These are phyloP conservation scores for Przewalskia tangutica DNA, from an alignment of 257 asterid species.

Conservation along the genomic window DNA sequence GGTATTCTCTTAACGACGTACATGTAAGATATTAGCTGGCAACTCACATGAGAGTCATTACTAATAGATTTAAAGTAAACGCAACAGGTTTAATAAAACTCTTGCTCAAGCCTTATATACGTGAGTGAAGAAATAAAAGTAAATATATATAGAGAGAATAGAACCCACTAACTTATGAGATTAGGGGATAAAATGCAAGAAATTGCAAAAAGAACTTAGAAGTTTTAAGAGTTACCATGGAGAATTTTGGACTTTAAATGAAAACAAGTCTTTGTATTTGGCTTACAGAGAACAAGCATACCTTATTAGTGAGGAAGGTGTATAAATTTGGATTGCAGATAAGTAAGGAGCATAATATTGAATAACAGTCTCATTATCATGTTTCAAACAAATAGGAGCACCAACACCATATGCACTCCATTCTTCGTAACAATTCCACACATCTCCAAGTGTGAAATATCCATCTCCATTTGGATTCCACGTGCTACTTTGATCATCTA, in stretches of 20 bases:
- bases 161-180: too few relatives aligned
- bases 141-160: too few relatives aligned
- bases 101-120: too few relatives aligned
- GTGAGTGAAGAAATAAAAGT: too few relatives aligned
- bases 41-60: too few relatives aligned
- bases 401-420: conserved; percentile 32
- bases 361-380: neutral
- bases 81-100: too few relatives aligned
- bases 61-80: too few relatives aligned
- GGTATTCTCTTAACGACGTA: too few relatives aligned
- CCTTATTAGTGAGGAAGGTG: neutral
- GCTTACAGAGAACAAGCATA: neutral
- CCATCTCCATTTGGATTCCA: conserved; percentile 7
- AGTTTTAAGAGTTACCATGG: too few relatives aligned
- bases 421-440: conserved; percentile 20
- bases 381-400: conserved; percentile 2
- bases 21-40: too few relatives aligned
- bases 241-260: neutral
- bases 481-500: neutral
- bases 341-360: conserved; percentile 22
- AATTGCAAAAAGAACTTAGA: neutral
- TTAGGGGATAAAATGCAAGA: too few relatives aligned
- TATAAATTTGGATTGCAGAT: conserved; percentile 24
- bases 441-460: conserved; percentile 15
- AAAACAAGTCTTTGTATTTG: neutral